phyloP scores from a whole-genome alignment of 208 protist species.

The Wallacemonas sp. region DNA sequence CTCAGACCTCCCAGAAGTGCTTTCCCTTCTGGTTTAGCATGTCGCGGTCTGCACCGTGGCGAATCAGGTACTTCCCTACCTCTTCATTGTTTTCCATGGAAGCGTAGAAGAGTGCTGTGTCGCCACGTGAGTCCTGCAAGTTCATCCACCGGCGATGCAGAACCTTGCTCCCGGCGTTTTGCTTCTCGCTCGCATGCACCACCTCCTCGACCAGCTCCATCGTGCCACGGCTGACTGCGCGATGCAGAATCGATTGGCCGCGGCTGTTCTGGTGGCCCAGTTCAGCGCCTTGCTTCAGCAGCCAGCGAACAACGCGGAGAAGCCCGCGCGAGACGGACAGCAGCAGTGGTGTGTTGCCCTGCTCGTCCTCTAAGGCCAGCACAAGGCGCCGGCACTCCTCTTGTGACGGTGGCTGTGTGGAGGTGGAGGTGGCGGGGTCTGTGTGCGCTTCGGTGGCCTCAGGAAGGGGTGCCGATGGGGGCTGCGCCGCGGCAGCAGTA shows the following conservation, averaged over 20 bases:
- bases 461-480: background rate
- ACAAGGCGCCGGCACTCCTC: constrained; percentile 20
- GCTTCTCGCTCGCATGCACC: constrained; percentile 55
- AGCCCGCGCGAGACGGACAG: constrained; percentile 65
- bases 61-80: constrained; percentile 78
- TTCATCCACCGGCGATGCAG: constrained; percentile 79
- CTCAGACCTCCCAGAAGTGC: constrained; percentile 87
- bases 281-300: constrained; percentile 71
- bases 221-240: constrained; percentile 67
- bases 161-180: constrained; percentile 25
- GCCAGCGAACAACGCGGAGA: constrained; percentile 44
- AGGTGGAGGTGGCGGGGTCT: too few species aligned
- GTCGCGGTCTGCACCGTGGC: constrained; percentile 76
- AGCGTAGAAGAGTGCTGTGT: constrained; percentile 91
- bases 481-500: background rate
- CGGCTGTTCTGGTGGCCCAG: constrained; percentile 65
- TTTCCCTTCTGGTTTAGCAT: constrained; percentile 89
- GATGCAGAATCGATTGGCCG: constrained; percentile 83
- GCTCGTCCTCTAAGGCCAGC: constrained; percentile 48
- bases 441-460: background rate
- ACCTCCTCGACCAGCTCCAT: constrained; percentile 80
- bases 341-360: constrained; percentile 78
- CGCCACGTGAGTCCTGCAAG: constrained; percentile 74
- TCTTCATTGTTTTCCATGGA: constrained; percentile 93
- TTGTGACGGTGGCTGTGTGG: background rate